phyloP scores from a whole-genome alignment of 2,329 filamentous ascomycete species.

The Huntiella omanensis region DNA sequence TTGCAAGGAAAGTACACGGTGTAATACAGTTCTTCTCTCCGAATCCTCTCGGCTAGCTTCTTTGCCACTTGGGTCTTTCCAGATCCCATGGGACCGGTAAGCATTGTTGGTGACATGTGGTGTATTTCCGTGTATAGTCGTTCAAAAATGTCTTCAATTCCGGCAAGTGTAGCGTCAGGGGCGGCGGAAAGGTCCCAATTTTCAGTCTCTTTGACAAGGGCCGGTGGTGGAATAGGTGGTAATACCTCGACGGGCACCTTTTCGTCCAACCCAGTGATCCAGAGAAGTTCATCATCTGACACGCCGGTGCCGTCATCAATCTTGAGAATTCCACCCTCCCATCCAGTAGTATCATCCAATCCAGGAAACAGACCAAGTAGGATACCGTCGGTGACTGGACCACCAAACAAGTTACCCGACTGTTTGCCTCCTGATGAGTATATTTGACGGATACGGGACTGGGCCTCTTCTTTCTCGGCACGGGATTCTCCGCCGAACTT shows the following conservation, averaged over 20 bases:
- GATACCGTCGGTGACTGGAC: slow-evolving; percentile 78
- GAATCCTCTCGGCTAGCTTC: slow-evolving; percentile 53
- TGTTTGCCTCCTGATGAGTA: slow-evolving; percentile 38
- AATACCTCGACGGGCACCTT: slow-evolving; percentile 61
- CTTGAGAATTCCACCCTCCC: slow-evolving; percentile 69
- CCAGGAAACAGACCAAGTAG: slow-evolving; percentile 43
- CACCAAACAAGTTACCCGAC: slow-evolving; percentile 40
- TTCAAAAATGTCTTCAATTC: slow-evolving; percentile 59
- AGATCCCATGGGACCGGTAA: slow-evolving; percentile 76
- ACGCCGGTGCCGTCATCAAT: slow-evolving; percentile 35
- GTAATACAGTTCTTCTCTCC: slow-evolving; percentile 57
- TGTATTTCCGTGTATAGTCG: slow-evolving; percentile 59
- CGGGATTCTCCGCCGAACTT: slow-evolving; percentile 80
- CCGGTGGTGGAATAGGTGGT: slow-evolving; percentile 46
- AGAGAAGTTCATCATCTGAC: slow-evolving; percentile 33
- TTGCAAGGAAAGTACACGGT: slow-evolving; percentile 74
- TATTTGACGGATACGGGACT: slow-evolving; percentile 50
- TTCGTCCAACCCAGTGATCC: slow-evolving; percentile 62
- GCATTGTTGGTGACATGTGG: slow-evolving; percentile 71
- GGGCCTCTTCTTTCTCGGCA: slow-evolving; percentile 59
- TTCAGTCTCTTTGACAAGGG: slow-evolving; percentile 29
- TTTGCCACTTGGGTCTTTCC: slow-evolving; percentile 75
- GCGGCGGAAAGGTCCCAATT: slow-evolving; percentile 36
- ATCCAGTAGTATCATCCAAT: slow-evolving; percentile 37
- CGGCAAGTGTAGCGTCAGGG: slow-evolving; percentile 48